Percentiles rank a stretch among this genome's conserved stretches.
These are phyloP conservation scores for Bondarzewia mesenterica DNA, from an alignment of 1,284 basidiomycete genomes.

Conservation along the genomic window DNA sequence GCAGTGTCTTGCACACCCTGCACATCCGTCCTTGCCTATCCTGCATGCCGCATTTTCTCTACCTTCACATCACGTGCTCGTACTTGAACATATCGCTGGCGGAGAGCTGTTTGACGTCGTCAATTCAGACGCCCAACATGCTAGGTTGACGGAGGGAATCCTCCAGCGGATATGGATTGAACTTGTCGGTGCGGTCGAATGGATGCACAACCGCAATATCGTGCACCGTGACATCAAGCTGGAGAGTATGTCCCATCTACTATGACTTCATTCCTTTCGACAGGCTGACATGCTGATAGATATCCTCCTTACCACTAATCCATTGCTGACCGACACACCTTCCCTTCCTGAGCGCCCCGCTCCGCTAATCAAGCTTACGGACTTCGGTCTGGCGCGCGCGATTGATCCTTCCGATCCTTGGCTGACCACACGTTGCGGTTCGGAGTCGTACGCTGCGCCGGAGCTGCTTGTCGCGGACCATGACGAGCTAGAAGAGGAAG, in stretches of 20 bases:
- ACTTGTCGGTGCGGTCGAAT: slow-evolving; percentile 73
- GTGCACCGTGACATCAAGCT: slow-evolving; percentile 94
- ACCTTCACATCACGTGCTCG: slow-evolving; percentile 69
- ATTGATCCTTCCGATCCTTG: slow-evolving; percentile 65
- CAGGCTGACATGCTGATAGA: slow-evolving; percentile 25
- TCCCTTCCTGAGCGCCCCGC: slow-evolving; percentile 19
- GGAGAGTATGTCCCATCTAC: slow-evolving; percentile 60
- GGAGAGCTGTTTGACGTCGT: slow-evolving; percentile 83
- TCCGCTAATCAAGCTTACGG: slow-evolving; percentile 80
- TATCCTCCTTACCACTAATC: slow-evolving; percentile 44
- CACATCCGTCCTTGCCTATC: slow-evolving; percentile 76
- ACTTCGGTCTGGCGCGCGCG: slow-evolving; percentile 87
- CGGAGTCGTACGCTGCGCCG: slow-evolving; percentile 87
- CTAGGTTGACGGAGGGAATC: slow-evolving; percentile 46
- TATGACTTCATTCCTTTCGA: background rate
- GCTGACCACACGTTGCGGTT: slow-evolving; percentile 83
- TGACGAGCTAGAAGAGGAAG: too few relatives aligned
- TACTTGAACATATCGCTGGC: slow-evolving; percentile 72
- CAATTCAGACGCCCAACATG: slow-evolving; percentile 49
- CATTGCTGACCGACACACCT: slow-evolving; percentile 26
- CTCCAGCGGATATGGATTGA: slow-evolving; percentile 75
- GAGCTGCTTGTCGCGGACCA: slow-evolving; percentile 54
- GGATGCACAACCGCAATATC: slow-evolving; percentile 84
- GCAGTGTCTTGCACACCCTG: slow-evolving; percentile 18
- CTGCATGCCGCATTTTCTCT: slow-evolving; percentile 68